Evolutionary conservation across 2,329 filamentous ascomycete genomes (phyloP).

Genomic region (Cytospora paraplurivora): DNA sequence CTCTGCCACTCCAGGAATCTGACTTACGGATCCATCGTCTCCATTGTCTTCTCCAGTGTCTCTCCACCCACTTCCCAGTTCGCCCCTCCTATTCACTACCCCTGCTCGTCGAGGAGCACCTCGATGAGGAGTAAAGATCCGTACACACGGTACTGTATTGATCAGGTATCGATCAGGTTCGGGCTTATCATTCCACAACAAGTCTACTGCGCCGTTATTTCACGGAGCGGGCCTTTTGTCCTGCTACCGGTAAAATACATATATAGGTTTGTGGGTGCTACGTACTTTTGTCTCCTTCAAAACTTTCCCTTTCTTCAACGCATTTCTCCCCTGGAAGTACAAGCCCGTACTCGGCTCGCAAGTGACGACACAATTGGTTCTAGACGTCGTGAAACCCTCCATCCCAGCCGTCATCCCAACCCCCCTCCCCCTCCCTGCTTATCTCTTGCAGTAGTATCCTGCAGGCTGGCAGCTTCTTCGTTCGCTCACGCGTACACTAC

Average conservation of each 20-base stretch:
- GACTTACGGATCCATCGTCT: constrained; percentile 8
- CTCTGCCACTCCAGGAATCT: constrained; percentile 8
- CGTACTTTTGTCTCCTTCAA: constrained; percentile 11
- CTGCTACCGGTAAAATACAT: constrained; percentile 4
- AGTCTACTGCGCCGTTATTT: neutral
- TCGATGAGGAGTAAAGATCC: constrained; percentile 2
- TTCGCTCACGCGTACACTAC: constrained; percentile 11
- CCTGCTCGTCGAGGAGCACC: neutral
- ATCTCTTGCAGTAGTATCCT: constrained; percentile 18
- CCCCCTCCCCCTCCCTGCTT: neutral
- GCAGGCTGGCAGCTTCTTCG: constrained; percentile 9
- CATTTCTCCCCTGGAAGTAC: neutral
- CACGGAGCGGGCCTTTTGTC: neutral
- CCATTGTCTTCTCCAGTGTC: constrained; percentile 12
- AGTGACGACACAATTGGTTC: constrained; percentile 10
- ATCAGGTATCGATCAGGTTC: neutral
- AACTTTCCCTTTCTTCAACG: neutral
- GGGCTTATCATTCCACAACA: neutral
- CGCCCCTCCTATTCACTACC: constrained; percentile 17
- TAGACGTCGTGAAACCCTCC: constrained; percentile 3
- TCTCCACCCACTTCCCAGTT: neutral
- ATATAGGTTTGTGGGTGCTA: constrained; percentile 15
- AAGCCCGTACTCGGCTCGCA: neutral
- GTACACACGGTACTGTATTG: neutral
- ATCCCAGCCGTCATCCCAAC: neutral